A percentile compares a stretch with the other conserved stretches of the same genome.
These are phyloP conservation scores for Scalesia atractyloides DNA, from an alignment of 129 eudicot species.

Conservation along the genomic window DNA sequence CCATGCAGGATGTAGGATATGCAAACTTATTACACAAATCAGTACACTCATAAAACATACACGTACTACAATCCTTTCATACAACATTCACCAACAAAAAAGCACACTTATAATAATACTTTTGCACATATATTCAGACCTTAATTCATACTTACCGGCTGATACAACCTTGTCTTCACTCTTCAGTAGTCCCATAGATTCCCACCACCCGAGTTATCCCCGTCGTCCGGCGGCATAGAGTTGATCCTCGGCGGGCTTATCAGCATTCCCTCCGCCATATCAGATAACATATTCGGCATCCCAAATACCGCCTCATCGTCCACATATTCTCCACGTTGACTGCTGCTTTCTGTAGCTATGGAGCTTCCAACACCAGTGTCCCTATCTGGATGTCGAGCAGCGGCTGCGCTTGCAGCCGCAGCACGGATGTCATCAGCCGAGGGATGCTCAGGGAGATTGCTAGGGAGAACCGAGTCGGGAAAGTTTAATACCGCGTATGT, in stretches of 20 bases:
- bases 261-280: constrained; percentile 76
- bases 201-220: constrained; percentile 27
- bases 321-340: constrained; percentile 29
- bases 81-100: constrained; percentile 2
- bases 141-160: constrained; percentile 19
- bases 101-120: neutral
- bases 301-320: constrained; percentile 61
- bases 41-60: constrained; percentile 2
- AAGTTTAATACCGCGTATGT: constrained; percentile 59
- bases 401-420: constrained; percentile 79
- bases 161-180: neutral
- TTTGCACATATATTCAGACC: constrained; percentile 12
- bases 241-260: constrained; percentile 51
- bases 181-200: constrained; percentile 50
- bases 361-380: constrained; percentile 23
- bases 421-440: constrained; percentile 64
- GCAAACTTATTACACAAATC: constrained; percentile 10
- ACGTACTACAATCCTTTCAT: constrained; percentile 11
- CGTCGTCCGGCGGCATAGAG: constrained; percentile 33
- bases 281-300: constrained; percentile 51
- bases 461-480: constrained; percentile 58
- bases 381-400: constrained; percentile 35
- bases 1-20: constrained; percentile 22
- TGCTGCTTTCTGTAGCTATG: too few species aligned
- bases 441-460: constrained; percentile 52